Conservation (phyloP, 2,329 filamentous ascomycete genomes). For the Phymatotrichopsis omnivora region DNA sequence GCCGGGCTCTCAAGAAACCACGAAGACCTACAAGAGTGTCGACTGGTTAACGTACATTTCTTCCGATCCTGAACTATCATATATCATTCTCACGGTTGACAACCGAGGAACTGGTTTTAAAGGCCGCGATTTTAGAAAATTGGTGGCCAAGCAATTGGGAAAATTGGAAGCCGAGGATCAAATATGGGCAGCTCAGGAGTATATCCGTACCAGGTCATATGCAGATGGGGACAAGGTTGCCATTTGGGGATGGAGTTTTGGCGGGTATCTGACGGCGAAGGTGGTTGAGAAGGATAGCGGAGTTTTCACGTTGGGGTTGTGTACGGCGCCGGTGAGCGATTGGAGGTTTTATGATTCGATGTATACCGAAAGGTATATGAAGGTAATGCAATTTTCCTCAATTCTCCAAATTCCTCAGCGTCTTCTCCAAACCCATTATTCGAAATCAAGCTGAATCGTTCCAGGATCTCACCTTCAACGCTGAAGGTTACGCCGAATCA, state of each 20-base stretch:
- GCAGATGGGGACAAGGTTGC: slow-evolving; percentile 51
- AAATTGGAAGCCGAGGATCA: slow-evolving; percentile 56
- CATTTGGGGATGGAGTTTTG: slow-evolving; percentile 61
- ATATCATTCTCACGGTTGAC: slow-evolving; percentile 57
- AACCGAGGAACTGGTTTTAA: slow-evolving; percentile 57
- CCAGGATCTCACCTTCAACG: slow-evolving; percentile 41
- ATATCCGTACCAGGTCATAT: slow-evolving; percentile 43
- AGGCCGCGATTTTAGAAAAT: slow-evolving; percentile 51
- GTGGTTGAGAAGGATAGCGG: slow-evolving; percentile 51
- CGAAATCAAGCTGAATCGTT: too few species aligned
- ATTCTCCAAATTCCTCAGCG: too few species aligned
- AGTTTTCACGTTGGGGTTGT: slow-evolving; percentile 50
- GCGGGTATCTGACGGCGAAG: slow-evolving; percentile 56
- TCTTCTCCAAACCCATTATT: too few species aligned
- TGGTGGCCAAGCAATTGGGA: slow-evolving; percentile 51
- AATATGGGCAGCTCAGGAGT: slow-evolving; percentile 53
- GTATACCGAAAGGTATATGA: slow-evolving; percentile 67
- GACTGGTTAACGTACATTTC: slow-evolving; percentile 54
- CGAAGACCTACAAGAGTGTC: slow-evolving; percentile 46
- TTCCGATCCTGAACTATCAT: slow-evolving; percentile 57
- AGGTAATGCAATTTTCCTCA: too few species aligned
- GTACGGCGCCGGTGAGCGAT: slow-evolving; percentile 54
- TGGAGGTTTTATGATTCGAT: slow-evolving; percentile 63
- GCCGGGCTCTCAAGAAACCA: slow-evolving; percentile 52
- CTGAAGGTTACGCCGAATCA: slow-evolving; percentile 49